phyloP scores from a whole-genome alignment of 331 rosid species.

The Spiraea crenata region DNA sequence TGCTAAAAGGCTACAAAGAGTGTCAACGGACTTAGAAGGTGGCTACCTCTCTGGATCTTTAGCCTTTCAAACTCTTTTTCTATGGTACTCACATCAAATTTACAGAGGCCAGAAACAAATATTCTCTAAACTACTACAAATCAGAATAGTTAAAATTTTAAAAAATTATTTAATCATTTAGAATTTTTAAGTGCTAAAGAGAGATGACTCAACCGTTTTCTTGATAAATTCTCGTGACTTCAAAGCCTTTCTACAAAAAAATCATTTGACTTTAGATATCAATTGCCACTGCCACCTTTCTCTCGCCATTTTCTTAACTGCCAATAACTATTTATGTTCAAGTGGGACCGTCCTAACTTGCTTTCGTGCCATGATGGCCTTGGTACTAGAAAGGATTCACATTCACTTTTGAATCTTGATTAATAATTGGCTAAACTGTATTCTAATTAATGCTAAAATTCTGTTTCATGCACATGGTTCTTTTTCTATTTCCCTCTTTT shows the following conservation, averaged over 20 bases:
- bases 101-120: too few species aligned
- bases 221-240: conserved; percentile 28
- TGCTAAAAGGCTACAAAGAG: too few species aligned
- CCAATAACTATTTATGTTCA: background rate
- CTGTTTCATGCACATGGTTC: conserved; percentile 1
- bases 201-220: conserved; percentile 24
- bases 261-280: conserved; percentile 4
- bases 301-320: conserved; percentile 27
- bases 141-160: too few species aligned
- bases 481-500: background rate
- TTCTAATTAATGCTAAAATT: conserved; percentile 1
- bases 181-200: background rate
- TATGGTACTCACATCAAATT: too few species aligned
- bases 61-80: too few species aligned
- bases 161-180: background rate
- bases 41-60: too few species aligned
- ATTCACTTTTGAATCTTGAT: background rate
- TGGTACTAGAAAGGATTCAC: background rate
- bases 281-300: conserved; percentile 22
- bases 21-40: too few species aligned
- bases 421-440: background rate
- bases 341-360: background rate
- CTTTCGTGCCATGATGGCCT: background rate
- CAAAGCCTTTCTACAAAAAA: conserved; percentile 5
- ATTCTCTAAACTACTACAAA: too few species aligned